A percentile compares a stretch with the other conserved stretches of the same genome.
These are phyloP conservation scores for Amanita jacksonii DNA, from an alignment of 768 basidiomycete genomes.

Conservation along the genomic window DNA sequence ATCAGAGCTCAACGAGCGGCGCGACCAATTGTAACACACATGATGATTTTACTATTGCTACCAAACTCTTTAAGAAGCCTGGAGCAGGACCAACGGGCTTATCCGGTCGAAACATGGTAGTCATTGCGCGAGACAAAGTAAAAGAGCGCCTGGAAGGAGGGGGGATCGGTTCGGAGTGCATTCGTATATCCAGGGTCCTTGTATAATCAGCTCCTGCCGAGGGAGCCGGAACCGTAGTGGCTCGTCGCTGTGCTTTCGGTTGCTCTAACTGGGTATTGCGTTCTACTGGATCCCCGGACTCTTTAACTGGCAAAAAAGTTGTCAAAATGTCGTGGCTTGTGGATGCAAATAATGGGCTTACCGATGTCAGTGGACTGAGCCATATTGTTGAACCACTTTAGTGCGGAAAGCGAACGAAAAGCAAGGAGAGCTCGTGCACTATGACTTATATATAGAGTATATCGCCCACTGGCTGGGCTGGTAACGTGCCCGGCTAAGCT, in stretches of 20 bases:
- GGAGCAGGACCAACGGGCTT: conserved; percentile 4
- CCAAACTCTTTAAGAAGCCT: background rate
- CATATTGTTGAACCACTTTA: too few relatives aligned
- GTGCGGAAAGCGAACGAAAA: too few relatives aligned
- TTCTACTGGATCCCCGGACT: too few relatives aligned
- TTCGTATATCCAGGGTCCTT: background rate
- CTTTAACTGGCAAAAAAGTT: background rate
- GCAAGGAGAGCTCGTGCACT: too few relatives aligned
- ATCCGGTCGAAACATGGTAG: conserved; percentile 1
- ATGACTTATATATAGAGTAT: too few relatives aligned
- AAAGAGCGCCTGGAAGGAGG: background rate
- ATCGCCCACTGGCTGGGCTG: too few relatives aligned
- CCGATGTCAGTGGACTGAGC: background rate
- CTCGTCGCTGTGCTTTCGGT: conserved; percentile 1
- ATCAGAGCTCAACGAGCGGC: background rate
- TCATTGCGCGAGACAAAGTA: background rate
- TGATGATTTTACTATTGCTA: conserved; percentile 4
- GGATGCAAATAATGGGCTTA: background rate
- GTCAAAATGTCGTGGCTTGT: background rate
- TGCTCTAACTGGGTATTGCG: conserved; percentile 1
- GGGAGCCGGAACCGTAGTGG: background rate
- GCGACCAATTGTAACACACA: background rate
- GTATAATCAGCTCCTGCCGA: background rate
- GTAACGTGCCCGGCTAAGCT: too few relatives aligned
- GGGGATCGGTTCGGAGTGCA: background rate